Evolutionary conservation across 2,329 filamentous ascomycete species (phyloP).

Genomic region (Amauroascus verrucosus): DNA sequence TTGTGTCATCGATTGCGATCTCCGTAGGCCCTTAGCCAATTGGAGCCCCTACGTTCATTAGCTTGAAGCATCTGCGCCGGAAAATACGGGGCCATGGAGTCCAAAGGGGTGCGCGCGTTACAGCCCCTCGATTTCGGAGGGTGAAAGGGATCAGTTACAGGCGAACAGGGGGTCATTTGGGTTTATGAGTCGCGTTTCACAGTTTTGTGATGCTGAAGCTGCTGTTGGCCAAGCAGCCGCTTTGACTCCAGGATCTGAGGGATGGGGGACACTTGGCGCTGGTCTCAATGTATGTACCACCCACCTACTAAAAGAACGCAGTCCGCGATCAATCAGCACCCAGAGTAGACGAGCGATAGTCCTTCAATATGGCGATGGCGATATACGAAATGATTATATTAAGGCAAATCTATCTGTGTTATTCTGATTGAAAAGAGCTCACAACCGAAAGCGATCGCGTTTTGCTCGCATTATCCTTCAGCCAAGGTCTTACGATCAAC

Average conservation of each 20-base stretch:
- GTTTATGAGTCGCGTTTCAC: constrained; percentile 6
- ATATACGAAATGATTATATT: no score
- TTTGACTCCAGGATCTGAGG: not conserved
- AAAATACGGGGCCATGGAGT: not conserved
- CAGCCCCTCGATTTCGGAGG: not conserved
- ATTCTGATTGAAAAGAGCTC: no score
- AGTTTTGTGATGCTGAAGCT: not conserved
- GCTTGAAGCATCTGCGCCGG: not conserved
- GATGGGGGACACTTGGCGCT: not conserved
- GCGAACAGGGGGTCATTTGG: not conserved
- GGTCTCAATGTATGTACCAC: no score
- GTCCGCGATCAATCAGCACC: no score
- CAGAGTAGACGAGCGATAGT: no score
- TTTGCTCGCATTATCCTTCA: no score
- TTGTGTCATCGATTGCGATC: not conserved
- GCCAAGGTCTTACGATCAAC: not conserved
- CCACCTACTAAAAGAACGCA: no score
- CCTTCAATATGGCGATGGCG: no score
- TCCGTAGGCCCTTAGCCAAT: constrained; percentile 1
- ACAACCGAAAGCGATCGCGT: no score
- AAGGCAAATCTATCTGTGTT: no score
- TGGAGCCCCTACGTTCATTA: not conserved
- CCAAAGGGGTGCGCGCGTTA: not conserved
- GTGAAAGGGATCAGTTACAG: not conserved
- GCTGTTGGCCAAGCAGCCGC: constrained; percentile 2